These are phyloP conservation scores for Eremochloa ophiuroides DNA, from an alignment of 176 grass and related monocot genomes.

Conservation along the genomic window DNA sequence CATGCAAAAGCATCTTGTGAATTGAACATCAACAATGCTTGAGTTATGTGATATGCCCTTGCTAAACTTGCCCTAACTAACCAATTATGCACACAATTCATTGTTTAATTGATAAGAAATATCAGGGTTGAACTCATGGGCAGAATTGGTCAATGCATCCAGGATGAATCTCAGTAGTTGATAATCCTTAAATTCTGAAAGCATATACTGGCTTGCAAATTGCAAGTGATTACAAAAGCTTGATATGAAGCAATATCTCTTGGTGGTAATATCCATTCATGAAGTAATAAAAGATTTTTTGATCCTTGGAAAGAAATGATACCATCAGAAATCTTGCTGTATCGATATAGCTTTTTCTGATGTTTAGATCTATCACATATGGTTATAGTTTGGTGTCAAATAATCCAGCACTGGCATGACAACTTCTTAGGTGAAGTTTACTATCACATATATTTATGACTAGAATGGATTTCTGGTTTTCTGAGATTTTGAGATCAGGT, in stretches of 20 bases:
- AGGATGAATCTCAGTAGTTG: not conserved
- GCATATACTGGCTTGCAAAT: not conserved
- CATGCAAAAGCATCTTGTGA: not conserved
- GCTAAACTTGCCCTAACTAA: not conserved
- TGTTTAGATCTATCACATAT: not conserved
- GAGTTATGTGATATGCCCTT: not conserved
- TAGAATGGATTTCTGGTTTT: not conserved
- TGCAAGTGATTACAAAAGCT: conserved; percentile 6
- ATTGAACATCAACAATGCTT: not conserved
- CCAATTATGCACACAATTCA: not conserved
- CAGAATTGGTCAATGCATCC: not conserved
- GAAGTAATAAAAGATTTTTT: not conserved
- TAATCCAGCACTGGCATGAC: not conserved
- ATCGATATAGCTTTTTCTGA: not conserved
- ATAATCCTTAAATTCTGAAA: conserved; percentile 14
- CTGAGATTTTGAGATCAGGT: not conserved
- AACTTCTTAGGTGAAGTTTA: not conserved
- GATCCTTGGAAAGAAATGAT: not conserved
- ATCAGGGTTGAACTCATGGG: not conserved
- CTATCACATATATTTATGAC: not conserved
- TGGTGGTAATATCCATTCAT: not conserved
- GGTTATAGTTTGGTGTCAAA: not conserved
- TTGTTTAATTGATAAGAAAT: not conserved
- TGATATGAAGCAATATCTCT: not conserved
- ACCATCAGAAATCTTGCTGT: not conserved